Percentiles rank a stretch among this genome's conserved stretches.
Evolutionary conservation across 2,329 filamentous ascomycete genomes (phyloP).

Genomic region (Capronia epimyces): DNA sequence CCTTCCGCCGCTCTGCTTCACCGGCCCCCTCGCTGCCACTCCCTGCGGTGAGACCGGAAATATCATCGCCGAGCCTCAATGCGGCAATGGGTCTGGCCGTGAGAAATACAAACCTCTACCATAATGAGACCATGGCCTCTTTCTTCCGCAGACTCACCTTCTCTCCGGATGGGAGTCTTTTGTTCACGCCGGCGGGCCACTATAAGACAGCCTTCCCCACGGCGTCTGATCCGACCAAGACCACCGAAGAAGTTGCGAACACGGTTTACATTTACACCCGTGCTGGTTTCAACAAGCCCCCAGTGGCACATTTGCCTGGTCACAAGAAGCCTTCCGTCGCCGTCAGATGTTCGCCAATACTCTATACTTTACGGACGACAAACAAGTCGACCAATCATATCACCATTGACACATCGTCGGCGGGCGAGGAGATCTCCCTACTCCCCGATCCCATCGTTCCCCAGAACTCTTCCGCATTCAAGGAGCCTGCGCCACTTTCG

Average conservation of each 20-base stretch:
- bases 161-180: constrained; percentile 85
- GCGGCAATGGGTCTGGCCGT: constrained; percentile 56
- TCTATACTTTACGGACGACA: constrained; percentile 71
- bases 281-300: constrained; percentile 92
- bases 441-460: constrained; percentile 71
- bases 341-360: constrained; percentile 85
- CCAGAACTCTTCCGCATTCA: constrained; percentile 58
- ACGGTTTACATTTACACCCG: constrained; percentile 98
- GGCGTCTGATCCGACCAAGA: constrained; percentile 62
- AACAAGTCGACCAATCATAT: constrained; percentile 74
- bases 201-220: constrained; percentile 74
- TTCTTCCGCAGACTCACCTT: constrained; percentile 94
- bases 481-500: constrained; percentile 71
- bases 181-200: constrained; percentile 91
- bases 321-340: constrained; percentile 98
- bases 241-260: constrained; percentile 81
- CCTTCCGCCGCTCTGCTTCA: constrained; percentile 78
- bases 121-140: constrained; percentile 92
- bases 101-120: constrained; percentile 85
- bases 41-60: constrained; percentile 89
- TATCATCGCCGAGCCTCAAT: constrained; percentile 69
- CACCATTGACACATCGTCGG: constrained; percentile 85
- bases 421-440: constrained; percentile 73
- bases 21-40: constrained; percentile 90
- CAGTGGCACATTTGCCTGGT: constrained; percentile 87